These are phyloP conservation scores for Coniochaeta prunicola DNA, from an alignment of 2,329 filamentous ascomycete genomes.

Conservation along the genomic window DNA sequence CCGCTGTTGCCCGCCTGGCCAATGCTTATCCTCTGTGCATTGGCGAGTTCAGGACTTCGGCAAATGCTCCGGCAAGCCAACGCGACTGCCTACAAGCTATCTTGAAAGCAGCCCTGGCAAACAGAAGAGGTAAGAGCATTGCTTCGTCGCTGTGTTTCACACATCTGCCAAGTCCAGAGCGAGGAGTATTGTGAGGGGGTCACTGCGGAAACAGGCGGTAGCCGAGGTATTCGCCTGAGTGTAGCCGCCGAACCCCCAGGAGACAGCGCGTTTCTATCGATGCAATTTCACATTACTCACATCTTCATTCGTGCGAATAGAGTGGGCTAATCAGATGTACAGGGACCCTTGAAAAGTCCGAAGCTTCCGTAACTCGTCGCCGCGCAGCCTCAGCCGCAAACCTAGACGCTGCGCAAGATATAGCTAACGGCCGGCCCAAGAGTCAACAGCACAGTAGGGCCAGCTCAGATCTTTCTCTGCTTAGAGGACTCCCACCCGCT, in stretches of 20 bases:
- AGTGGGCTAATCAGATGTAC: constrained; percentile 3
- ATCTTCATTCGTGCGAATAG: neutral
- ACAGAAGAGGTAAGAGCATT: constrained; percentile 56
- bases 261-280: neutral
- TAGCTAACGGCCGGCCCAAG: constrained; percentile 41
- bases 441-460: constrained; percentile 62
- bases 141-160: neutral
- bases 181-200: neutral
- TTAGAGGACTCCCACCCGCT: constrained; percentile 45
- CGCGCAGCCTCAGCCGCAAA: constrained; percentile 56
- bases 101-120: constrained; percentile 61
- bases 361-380: constrained; percentile 38
- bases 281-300: neutral
- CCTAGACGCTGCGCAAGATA: constrained; percentile 47
- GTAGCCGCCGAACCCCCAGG: neutral
- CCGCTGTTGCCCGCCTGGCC: constrained; percentile 54
- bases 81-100: constrained; percentile 71
- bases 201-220: neutral
- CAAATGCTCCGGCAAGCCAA: constrained; percentile 62
- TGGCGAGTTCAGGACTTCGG: constrained; percentile 66
- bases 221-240: neutral
- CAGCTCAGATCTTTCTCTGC: constrained; percentile 61
- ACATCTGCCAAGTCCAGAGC: neutral
- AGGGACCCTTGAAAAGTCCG: constrained; percentile 30
- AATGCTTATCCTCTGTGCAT: constrained; percentile 62